Evolutionary conservation across 257 asterid species (phyloP), one percentile per base, ranked within the genome.

Genomic region (Solanum microdontum): DNA sequence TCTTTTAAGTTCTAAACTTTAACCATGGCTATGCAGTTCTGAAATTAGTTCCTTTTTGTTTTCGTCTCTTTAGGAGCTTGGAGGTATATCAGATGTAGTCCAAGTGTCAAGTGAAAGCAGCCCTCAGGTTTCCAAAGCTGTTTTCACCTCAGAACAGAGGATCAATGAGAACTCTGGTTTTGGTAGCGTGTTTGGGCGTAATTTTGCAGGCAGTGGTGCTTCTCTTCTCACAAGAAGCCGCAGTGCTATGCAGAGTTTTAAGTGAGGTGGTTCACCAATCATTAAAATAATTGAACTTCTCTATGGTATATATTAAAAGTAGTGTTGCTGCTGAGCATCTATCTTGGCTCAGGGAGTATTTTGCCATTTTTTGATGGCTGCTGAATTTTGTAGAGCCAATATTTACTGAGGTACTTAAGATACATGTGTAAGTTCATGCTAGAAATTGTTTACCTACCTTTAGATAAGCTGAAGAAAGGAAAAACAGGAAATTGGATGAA

Each of bases 181-280:
- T 84, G 89, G 94, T 77, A 89, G 93, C 64, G 30, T 94, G 32
- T 70, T 89, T 17, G 94, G 93, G 83, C 86, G 91, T 58, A 90
- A 74, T 55, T 86, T 93, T 51, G 84, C 94, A 0, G 91, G 92
- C 62, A 26, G 86, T 32, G 83, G 90, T 68, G 87, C 87, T 26
- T 86, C 93, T 64, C 37, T 94, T 82, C 91, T 95, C 58, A 84
- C 91, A 75, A 90, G 98, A 89, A 93, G 90, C 89, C 91, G 90
- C 88, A 94, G 95, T 28, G 90, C 92, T 12, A 89, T 91, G 85
- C 94, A 82, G 87, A 85, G 95, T 14, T 91, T 91, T 88, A 92
- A 91, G 91, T 91, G 83, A 89, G 92, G 32, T 24, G 62, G 11
- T 82, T 48, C 45, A 28, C n/a, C 69, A 82, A 48, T 30, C 45